Evolutionary conservation across 192 early-diverging fungal genomes (phyloP).

Genomic region (Hyaloraphidium curvatum): DNA sequence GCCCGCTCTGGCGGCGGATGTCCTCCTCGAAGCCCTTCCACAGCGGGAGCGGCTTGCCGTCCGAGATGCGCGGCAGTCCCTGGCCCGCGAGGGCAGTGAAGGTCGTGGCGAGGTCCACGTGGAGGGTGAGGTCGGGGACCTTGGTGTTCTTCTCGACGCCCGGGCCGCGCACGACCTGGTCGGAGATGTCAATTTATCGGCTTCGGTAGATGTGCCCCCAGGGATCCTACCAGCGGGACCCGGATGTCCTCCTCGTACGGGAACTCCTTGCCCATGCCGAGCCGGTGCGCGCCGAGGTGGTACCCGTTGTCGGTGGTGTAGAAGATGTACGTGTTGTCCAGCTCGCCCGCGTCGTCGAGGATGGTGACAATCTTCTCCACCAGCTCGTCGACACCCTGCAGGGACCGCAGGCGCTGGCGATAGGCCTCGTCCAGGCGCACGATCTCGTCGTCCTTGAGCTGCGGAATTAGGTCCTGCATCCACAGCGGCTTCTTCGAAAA

Average conservation of each 20-base stretch:
- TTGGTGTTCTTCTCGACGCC: constrained; percentile 27
- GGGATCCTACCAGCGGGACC: not conserved
- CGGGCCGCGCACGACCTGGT: constrained; percentile 33
- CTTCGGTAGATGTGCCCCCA: not conserved
- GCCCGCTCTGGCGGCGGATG: constrained; percentile 15
- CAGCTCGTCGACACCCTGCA: constrained; percentile 43
- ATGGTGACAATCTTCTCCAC: constrained; percentile 30
- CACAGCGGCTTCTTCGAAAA: constrained; percentile 24
- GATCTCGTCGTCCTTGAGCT: constrained; percentile 16
- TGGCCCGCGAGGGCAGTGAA: constrained; percentile 29
- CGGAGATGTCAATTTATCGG: constrained; percentile 16
- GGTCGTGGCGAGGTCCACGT: constrained; percentile 39
- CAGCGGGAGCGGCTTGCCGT: constrained; percentile 36
- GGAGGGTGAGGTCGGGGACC: constrained; percentile 22
- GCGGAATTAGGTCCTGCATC: constrained; percentile 24
- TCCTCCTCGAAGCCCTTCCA: constrained; percentile 11
- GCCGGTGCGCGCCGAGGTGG: constrained; percentile 41
- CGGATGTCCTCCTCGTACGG: constrained; percentile 45
- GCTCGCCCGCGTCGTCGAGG: constrained; percentile 23
- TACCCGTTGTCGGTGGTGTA: constrained; percentile 53
- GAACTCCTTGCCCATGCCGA: constrained; percentile 35
- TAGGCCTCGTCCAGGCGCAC: constrained; percentile 26
- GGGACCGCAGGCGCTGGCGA: constrained; percentile 30
- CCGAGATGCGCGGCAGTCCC: constrained; percentile 18
- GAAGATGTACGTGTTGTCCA: constrained; percentile 43